Base-by-base conservation (phyloP, 164 flowering plant genomes). In the Liquidambar formosana region DNA sequence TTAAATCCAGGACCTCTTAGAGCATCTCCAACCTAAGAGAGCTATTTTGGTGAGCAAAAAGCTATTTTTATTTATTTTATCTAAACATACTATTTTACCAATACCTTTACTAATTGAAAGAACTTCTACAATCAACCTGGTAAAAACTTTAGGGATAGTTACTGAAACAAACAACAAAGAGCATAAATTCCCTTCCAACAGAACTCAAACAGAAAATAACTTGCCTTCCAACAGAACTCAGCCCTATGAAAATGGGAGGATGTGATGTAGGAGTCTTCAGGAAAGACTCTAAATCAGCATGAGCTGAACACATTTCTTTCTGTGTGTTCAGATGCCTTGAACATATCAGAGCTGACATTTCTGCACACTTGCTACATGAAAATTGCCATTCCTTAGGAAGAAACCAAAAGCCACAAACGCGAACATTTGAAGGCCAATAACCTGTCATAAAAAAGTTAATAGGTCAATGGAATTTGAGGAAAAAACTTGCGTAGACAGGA, bases 391-490 rank as follows among this genome's bases (percentile, higher is more conserved):
- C 81, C 61, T 28, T 25, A 2, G 95, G 97, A 46, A 83, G 88
- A 82, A 85, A 86, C 99, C 99, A 94, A 78, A 92, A 92, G 56
- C 99, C 99, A 87, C 97, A 94, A 54, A 84, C 88, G 28, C 72
- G 86, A 58, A 79, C 79, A 70, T 69, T 85, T 76, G 85, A 80
- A 56, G 99, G 97, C 99, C 99, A 94, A 75, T 94, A 94, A 75
- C 81, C 97, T 93, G 90, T 67, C n/a, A 22, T 11, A 8, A 13
- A 57, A 44, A 22, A 43, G 68, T 71, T 47, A 71, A 52, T 21
- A 33, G 33, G 28, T 25, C n/a, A 22, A n/a, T 14, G 15, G 16
- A 33, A 64, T 21, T 33, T 52, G 26, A 68, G 25, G 15, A 47
- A 28, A 4, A 49, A n/a, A n/a, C n/a, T n/a, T n/a, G n/a, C n/a